phyloP scores from a whole-genome alignment of 441 rosid species.

The Corymbia citriodora region DNA sequence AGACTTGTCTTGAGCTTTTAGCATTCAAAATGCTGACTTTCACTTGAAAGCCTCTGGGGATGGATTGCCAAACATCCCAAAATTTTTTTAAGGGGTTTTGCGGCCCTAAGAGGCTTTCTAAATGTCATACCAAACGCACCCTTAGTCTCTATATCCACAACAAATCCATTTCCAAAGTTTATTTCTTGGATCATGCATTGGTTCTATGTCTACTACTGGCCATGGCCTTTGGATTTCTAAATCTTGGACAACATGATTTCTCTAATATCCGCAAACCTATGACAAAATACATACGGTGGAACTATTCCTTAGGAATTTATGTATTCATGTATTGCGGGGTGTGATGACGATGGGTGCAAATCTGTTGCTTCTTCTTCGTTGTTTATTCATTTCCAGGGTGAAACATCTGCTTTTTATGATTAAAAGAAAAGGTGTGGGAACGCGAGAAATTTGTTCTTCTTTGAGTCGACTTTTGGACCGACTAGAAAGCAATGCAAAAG shows the following conservation, averaged over 20 bases:
- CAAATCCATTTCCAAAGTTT: not conserved
- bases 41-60: too few species aligned
- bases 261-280: not conserved
- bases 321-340: not conserved
- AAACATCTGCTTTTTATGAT: not conserved
- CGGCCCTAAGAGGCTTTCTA: too few species aligned
- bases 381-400: not conserved
- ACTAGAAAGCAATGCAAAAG: not conserved
- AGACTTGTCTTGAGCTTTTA: too few species aligned
- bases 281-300: not conserved
- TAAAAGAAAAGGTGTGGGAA: not conserved
- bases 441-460: not conserved
- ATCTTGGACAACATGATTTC: not conserved
- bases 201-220: not conserved
- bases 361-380: not conserved
- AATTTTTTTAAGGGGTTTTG: too few species aligned
- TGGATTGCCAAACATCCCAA: too few species aligned
- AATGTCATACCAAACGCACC: too few species aligned
- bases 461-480: not conserved
- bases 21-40: too few species aligned
- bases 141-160: not conserved
- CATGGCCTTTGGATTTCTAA: not conserved
- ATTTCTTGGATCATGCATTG: not conserved
- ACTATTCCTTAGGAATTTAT: not conserved
- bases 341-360: not conserved